Base-by-base conservation (phyloP, 176 grass and related monocot genomes). In the Musa itinerans region DNA sequence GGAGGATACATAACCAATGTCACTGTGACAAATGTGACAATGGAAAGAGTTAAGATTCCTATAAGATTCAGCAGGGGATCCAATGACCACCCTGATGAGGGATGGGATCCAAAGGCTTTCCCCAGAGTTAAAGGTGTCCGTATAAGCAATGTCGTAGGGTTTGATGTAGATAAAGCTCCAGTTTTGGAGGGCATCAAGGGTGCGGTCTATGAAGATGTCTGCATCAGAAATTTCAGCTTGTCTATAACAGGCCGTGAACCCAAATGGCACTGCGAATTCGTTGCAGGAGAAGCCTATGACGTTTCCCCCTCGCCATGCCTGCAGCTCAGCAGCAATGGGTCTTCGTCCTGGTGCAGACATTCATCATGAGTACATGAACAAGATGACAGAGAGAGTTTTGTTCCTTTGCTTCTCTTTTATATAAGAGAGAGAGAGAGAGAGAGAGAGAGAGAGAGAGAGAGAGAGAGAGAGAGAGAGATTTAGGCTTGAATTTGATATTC, bases 1-100 rank as follows among this genome's bases (percentile, higher is more conserved):
- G 90, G 94, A 1, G 93, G 93, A n/a, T 97, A 93, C 82, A 83
- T 97, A 78, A 89, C 84, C 75, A 91, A 97, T 66, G 78, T 93
- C 19, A 93, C 88, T 6, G 75, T 97, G 16, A 48, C 59, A 4
- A 89, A 84, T 27, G 72, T 97, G 19, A 85, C 56, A 0, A 97
- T 97, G 88, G 82, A 89, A 78, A 88, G 83, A 51, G 84, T 97
- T 9, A 97, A 97, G 72, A 83, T 97, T 2, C 94, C 94, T 0
- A 85, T 93, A 72, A 91, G 86, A 52, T 93, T 97, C 67, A 93
- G 94, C 73, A 75, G 85, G 1, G 90, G 90, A 2, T 75, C 94
- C 15, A 76, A 90, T 25, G 90, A 89, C 54, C 87, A 92, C 63
- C 63, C 63, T 2, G 63, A 65, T 19, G 9, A 65, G 23, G 21